Evolutionary conservation across 2,329 filamentous ascomycete species (phyloP), one percentile per base, ranked within the genome.

Genomic region (Aspergillus floridensis): DNA sequence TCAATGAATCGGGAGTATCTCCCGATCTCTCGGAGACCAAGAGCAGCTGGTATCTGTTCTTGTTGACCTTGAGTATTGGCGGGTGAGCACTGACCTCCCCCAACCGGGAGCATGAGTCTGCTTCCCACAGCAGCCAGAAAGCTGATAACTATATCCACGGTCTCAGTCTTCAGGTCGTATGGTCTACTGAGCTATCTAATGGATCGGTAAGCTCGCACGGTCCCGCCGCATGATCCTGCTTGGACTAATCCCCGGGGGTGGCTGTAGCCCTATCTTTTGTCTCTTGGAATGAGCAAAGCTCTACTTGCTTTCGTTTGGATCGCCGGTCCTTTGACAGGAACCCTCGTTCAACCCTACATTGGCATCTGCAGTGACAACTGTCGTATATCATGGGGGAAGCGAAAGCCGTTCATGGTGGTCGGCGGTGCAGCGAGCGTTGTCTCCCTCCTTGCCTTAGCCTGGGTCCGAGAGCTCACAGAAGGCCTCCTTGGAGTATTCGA

Each of bases 121-220:
- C 52, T n/a, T 24, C 14, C 41, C n/a, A 50, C 24, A 22, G 29
- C 31, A 44, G 41, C 32, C 16, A 8, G 38, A 44, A 44, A 16
- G 16, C 38, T 44, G 38, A 44, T 16, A 16, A 19, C 6, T 16
- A 44, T 66, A 12, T 64, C 44, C 12, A 52, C 66, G 65, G 49
- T 31, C 38, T 35, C 22, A 83, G 91, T 24, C 80, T 98, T 63
- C 93, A 98, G 77, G 90, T 98, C 66, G 92, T 93, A 29, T 98
- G 93, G 93, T 93, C 93, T 1, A 92, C 96, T 47, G 93, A 98
- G 76, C 82, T 96, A 47, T 96, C 92, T 56, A 93, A 96, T 79
- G 93, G 93, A 67, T 96, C 93, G 56, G 83, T 85, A 73, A 70
- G 82, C 76, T 16, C 21, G 14, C 29, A 12, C 14, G 24, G n/a